A percentile compares a stretch with the other conserved stretches of the same genome.
Evolutionary conservation across 768 basidiomycete species (phyloP).

Genomic region (Lenzites betulinus): DNA sequence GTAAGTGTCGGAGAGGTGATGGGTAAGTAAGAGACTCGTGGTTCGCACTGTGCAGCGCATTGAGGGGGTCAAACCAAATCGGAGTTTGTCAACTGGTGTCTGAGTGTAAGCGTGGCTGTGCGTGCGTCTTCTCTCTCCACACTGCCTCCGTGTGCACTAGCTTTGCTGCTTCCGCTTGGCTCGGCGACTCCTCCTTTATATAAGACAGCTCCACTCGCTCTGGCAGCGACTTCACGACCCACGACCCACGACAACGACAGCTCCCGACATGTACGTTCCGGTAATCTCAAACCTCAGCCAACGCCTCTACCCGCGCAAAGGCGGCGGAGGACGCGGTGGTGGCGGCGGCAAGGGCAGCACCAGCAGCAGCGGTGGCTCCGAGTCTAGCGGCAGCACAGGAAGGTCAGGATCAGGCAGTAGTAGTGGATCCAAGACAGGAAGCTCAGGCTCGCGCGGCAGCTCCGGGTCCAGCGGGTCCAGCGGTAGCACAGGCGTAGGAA

Average conservation of each 20-base stretch:
- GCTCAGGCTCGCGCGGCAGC: conserved; percentile 4
- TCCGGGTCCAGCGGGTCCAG: conserved; percentile 8
- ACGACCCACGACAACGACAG: background rate
- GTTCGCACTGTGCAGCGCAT: too few species aligned
- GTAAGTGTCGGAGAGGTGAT: too few species aligned
- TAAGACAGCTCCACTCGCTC: background rate
- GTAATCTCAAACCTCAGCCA: conserved; percentile 15
- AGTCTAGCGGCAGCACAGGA: conserved; percentile 19
- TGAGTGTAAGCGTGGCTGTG: too few species aligned
- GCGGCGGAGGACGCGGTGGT: conserved; percentile 24
- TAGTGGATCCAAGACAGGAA: background rate
- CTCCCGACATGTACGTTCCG: conserved; percentile 24
- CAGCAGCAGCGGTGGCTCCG: too few species aligned
- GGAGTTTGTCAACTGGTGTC: too few species aligned
- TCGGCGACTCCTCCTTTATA: background rate
- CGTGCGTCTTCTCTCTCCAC: background rate
- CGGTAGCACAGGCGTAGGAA: too few species aligned
- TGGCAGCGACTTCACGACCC: background rate
- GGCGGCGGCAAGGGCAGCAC: conserved; percentile 22
- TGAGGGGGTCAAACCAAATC: too few species aligned
- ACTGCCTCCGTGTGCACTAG: background rate
- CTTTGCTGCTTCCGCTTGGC: background rate
- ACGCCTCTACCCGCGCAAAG: conserved; percentile 24
- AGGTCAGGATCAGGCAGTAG: conserved; percentile 9
- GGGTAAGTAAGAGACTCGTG: too few species aligned